A percentile compares a stretch with the other conserved stretches of the same genome.
These are phyloP conservation scores for Colletotrichum caudatum DNA, from an alignment of 2,329 filamentous ascomycete genomes.

Conservation along the genomic window DNA sequence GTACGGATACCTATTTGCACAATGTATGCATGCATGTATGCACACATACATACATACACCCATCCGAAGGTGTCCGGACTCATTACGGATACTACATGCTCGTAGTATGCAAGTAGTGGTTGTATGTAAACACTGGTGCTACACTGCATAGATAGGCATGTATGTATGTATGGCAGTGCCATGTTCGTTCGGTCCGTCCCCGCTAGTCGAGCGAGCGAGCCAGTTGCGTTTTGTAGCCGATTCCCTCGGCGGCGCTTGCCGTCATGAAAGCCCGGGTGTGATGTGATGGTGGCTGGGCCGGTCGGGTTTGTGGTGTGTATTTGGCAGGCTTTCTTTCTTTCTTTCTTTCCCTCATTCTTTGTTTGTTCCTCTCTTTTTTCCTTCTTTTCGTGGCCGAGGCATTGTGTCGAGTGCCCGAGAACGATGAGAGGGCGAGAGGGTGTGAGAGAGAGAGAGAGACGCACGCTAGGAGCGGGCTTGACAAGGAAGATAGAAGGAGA, in stretches of 20 bases:
- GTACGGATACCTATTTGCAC: no score
- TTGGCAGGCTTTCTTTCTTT: not conserved
- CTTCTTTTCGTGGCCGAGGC: no score
- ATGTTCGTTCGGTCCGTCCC: not conserved
- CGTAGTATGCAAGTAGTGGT: no score
- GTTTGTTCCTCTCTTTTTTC: no score
- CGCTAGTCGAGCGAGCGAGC: not conserved
- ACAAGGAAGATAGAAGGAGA: not conserved
- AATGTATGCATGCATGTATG: no score
- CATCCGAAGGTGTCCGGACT: no score
- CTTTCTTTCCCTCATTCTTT: no score
- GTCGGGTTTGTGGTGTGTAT: not conserved
- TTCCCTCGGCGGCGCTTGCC: not conserved
- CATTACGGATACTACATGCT: no score
- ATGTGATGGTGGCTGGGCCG: not conserved
- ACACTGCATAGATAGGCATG: no score
- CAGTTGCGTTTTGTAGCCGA: not conserved
- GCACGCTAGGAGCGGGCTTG: not conserved
- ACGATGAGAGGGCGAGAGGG: not conserved
- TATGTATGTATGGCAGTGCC: not conserved
- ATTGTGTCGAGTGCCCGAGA: not conserved
- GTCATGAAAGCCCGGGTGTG: not conserved
- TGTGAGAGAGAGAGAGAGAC: not conserved
- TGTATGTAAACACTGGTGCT: no score
- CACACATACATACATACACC: no score